A percentile compares a stretch with the other conserved stretches of the same genome.
Conservation (phyloP, 352 stramenopile genomes). For the Phytophthora hibernalis region DNA sequence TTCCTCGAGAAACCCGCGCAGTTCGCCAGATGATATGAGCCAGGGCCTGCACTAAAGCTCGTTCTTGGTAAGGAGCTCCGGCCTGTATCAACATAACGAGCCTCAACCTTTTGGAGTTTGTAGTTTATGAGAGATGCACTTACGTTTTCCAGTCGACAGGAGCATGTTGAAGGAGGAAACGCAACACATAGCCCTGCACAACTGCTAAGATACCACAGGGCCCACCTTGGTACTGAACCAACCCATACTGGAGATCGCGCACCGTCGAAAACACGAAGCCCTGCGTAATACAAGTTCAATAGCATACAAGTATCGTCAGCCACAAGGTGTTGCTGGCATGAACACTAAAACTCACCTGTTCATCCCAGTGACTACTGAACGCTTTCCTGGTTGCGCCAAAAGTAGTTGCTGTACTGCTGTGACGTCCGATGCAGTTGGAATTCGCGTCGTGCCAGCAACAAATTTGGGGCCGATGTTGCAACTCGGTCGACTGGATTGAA, state of each 20-base stretch:
- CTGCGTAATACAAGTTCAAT: constrained; percentile 36
- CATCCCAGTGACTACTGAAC: constrained; percentile 76
- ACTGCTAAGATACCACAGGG: constrained; percentile 95
- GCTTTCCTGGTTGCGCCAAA: constrained; percentile 55
- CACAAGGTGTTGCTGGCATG: background rate
- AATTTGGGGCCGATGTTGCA: constrained; percentile 3
- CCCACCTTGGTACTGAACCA: constrained; percentile 94
- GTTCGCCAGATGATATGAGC: constrained; percentile 77
- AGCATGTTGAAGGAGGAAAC: constrained; percentile 62
- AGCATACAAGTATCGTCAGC: constrained; percentile 9
- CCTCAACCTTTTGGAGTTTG: constrained; percentile 15
- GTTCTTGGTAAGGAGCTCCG: constrained; percentile 41
- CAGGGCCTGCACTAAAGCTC: constrained; percentile 57
- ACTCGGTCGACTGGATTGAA: constrained; percentile 1
- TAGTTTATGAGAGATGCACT: constrained; percentile 23
- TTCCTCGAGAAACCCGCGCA: constrained; percentile 21
- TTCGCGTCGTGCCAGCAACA: constrained; percentile 13
- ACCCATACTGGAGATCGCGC: constrained; percentile 79
- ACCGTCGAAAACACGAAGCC: constrained; percentile 74
- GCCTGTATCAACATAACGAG: constrained; percentile 41
- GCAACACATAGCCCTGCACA: constrained; percentile 93
- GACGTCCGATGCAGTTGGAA: constrained; percentile 49
- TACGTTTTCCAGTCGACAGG: constrained; percentile 73
- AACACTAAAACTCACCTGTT: constrained; percentile 49
- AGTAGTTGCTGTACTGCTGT: constrained; percentile 62